Evolutionary conservation across 208 protist genomes (phyloP), one percentile per base, ranked within the genome.

Genomic region (Leptomonas seymouri): DNA sequence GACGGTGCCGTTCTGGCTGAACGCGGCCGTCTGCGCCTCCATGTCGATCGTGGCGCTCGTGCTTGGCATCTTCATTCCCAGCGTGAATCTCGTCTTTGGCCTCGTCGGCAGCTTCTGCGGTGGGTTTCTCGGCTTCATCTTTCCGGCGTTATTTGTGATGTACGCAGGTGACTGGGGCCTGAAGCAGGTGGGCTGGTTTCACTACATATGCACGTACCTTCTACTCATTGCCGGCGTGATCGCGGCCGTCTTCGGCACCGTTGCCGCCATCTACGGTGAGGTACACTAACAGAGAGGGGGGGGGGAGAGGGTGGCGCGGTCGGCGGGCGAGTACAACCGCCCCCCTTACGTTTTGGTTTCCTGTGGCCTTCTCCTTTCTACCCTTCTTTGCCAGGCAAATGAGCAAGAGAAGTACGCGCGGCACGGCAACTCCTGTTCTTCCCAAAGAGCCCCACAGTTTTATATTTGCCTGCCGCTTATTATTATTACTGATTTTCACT

Each of bases 81-180:
- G 67, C 9, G 71, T 97, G 16, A 85, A 83, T 34, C 82, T 91
- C 42, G 86, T 95, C 20, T 95, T 97, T 67, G 80, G 78, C 9
- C 80, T 97, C 15, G 75, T 94, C 7, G 89, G 92, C 30, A 85
- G 80, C 70, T 79, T 94, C 67, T 89, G 79, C 53, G 87, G 87
- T 39, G 86, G 86, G 23, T 84, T 89, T 59, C 72, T 95, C 55
- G 86, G 92, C 34, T 97, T 97, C 67, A 84, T 93, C 73, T 85
- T 85, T 58, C 89, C 93, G 1, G 90, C 90, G 15, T 69, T 93
- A n/a, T 94, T 91, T 74, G 71, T 84, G 59, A 90, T 96, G 91
- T 91, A 93, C 71, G 72, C 71, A 15, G 88, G 85, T 36, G 74
- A 82, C 80, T 93, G 82, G 82, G 70, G 51, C 27, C 72, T 80